Base-by-base conservation (phyloP, 192 early-diverging fungal genomes). In the Podila epicladia region DNA sequence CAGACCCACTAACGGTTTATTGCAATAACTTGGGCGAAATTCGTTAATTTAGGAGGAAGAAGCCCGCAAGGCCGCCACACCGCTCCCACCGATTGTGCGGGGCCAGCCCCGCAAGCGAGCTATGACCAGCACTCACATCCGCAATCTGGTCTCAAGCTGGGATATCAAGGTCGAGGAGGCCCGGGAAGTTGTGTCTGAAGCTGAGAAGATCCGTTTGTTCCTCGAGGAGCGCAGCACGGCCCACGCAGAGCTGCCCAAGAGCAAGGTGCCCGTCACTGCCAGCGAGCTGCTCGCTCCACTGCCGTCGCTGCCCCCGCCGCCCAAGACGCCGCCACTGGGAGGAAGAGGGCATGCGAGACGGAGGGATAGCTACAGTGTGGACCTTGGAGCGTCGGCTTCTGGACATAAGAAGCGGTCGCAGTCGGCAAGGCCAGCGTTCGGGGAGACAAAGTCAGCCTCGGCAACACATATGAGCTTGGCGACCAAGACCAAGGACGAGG, bases 161-260 rank as follows among this genome's bases (percentile, higher is more conserved):
- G 77, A 80, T 35, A 65, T 31, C 61, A 80, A 80, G 67, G 77
- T 80, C 8, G 77, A 80, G 53, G 77, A 69, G 28, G 70, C 77
- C 49, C 69, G 69, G 20, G 77, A 80, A 22, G 65, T 68, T 15
- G 71, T 69, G 0, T 58, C 66, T 0, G 77, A 80, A 22, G 77
- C 77, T 0, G 77, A 80, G 35, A 60, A 64, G 48, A 73, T 80
- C 38, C 70, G 71, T 19, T 66, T 60, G 41, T 80, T 80, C 57
- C 20, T 80, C 35, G 71, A 80, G 55, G 66, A 64, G 60, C 65
- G 77, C 4, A 69, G 65, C 20, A 65, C 77, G 11, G 77, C 77
- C 3, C 77, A 80, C 32, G 70, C 77, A 64, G 77, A 80, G 38
- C 31, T 80, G 22, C 77, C 77, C 3, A 80, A 80, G 41, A 64